Conservation (phyloP, 202 grass and related monocot genomes). For the Sporobolus alterniflorus region DNA sequence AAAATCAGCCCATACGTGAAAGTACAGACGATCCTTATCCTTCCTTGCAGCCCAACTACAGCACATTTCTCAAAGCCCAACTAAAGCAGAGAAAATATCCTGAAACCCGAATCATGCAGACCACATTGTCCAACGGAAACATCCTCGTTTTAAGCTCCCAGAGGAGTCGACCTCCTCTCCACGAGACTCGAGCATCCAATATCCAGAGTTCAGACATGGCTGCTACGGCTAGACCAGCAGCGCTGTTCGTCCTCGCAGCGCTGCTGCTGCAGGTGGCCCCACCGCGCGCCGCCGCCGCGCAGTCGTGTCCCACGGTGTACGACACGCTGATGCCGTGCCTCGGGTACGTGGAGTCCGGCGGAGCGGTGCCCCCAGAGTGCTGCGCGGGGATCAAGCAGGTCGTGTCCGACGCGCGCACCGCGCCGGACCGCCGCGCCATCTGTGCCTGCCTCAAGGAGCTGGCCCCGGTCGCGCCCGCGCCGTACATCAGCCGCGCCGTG, state of each 20-base stretch:
- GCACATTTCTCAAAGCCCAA: too few species aligned
- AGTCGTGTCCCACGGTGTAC: slow-evolving; percentile 56
- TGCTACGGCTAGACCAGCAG: neutral
- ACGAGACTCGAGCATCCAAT: neutral
- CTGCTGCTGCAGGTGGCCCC: neutral
- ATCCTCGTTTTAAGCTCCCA: neutral
- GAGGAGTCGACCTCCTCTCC: neutral
- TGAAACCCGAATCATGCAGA: neutral
- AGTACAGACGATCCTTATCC: neutral
- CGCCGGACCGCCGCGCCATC: slow-evolving; percentile 34
- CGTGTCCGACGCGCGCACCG: slow-evolving; percentile 16
- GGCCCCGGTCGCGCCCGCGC: neutral
- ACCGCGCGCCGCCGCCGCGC: slow-evolving; percentile 5
- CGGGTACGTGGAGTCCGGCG: slow-evolving; percentile 44
- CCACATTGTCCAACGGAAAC: neutral
- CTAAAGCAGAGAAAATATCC: too few species aligned
- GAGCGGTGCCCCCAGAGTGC: slow-evolving; percentile 38
- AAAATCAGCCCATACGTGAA: neutral
- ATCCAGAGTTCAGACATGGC: neutral
- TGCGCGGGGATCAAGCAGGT: slow-evolving; percentile 43
- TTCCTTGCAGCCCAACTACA: neutral
- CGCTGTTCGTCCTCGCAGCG: neutral
- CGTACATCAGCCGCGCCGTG: slow-evolving; percentile 33
- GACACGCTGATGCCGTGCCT: slow-evolving; percentile 53
- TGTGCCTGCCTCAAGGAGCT: slow-evolving; percentile 65